phyloP scores from a whole-genome alignment of 805 yeast species.

The Candida boleticola region DNA sequence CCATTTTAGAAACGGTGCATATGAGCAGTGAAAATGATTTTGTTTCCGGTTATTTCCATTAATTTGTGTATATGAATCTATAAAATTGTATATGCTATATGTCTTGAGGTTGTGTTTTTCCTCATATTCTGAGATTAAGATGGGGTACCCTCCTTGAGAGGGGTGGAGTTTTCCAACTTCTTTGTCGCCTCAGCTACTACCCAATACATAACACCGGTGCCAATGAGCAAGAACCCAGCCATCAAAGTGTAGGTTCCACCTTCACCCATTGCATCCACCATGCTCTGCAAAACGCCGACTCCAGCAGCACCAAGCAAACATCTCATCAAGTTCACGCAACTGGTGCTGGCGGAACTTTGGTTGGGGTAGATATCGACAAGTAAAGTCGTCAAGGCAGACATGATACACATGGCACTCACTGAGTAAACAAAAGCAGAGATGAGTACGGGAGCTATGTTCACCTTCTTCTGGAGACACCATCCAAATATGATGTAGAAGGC shows the following conservation, averaged over 20 bases:
- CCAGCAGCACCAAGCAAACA: slow-evolving; percentile 67
- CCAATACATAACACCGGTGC: neutral
- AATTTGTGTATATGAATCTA: too few species aligned
- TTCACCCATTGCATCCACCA: slow-evolving; percentile 52
- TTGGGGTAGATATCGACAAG: slow-evolving; percentile 70
- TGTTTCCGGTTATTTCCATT: too few species aligned
- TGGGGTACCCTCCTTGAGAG: too few species aligned
- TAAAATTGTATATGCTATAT: too few species aligned
- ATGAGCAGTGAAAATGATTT: too few species aligned
- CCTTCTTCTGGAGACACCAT: slow-evolving; percentile 58
- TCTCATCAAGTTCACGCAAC: slow-evolving; percentile 66
- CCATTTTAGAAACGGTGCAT: too few species aligned
- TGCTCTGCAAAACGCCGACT: slow-evolving; percentile 60
- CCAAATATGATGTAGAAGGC: slow-evolving; percentile 56
- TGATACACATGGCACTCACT: slow-evolving; percentile 50
- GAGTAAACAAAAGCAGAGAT: slow-evolving; percentile 56
- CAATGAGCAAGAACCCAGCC: slow-evolving; percentile 43
- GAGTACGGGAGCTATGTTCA: slow-evolving; percentile 50
- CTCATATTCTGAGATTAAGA: too few species aligned
- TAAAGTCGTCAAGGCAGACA: slow-evolving; percentile 58
- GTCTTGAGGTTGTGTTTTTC: too few species aligned
- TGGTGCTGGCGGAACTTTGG: slow-evolving; percentile 66
- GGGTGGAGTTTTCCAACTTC: too few species aligned
- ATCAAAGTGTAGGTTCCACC: slow-evolving; percentile 78
- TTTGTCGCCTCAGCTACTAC: neutral